These are phyloP conservation scores for Arxiozyma slooffiae DNA, from an alignment of 1,139 yeast species.

Conservation along the genomic window DNA sequence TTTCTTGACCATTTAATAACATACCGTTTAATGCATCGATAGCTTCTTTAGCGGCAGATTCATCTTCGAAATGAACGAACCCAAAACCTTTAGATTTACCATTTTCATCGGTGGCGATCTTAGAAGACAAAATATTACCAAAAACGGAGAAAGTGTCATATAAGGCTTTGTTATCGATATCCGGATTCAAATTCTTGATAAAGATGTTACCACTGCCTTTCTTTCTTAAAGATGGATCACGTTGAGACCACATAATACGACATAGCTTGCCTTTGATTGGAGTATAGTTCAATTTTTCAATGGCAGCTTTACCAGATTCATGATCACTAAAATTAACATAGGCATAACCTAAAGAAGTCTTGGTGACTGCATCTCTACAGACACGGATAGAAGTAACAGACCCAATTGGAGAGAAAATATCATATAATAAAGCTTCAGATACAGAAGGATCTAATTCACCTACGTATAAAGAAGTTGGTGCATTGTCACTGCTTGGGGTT, in stretches of 20 bases:
- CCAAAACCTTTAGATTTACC: slow-evolving; percentile 96
- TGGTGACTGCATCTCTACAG: slow-evolving; percentile 96
- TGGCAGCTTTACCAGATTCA: slow-evolving; percentile 88
- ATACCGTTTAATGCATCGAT: slow-evolving; percentile 97
- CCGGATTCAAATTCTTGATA: slow-evolving; percentile 97
- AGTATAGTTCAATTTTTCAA: slow-evolving; percentile 91
- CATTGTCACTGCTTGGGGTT: slow-evolving; percentile 31
- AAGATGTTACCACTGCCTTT: slow-evolving; percentile 95
- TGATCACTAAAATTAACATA: slow-evolving; percentile 90
- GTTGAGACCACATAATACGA: slow-evolving; percentile 99
- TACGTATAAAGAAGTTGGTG: slow-evolving; percentile 83
- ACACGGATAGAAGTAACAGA: slow-evolving; percentile 96
- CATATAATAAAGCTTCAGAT: slow-evolving; percentile 90
- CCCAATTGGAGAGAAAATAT: slow-evolving; percentile 89
- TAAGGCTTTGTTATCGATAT: slow-evolving; percentile 96
- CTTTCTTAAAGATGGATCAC: slow-evolving; percentile 94
- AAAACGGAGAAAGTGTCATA: slow-evolving; percentile 97
- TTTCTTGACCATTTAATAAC: slow-evolving; percentile 95
- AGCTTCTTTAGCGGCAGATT: slow-evolving; percentile 89
- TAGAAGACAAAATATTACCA: slow-evolving; percentile 92
- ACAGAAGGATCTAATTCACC: slow-evolving; percentile 93
- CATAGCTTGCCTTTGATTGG: slow-evolving; percentile 94
- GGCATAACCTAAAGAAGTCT: slow-evolving; percentile 96
- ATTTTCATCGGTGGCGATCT: slow-evolving; percentile 89
- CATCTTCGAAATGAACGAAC: slow-evolving; percentile 91